Conservation (phyloP, 2,329 filamentous ascomycete species). For the Ceratocystiopsis sp. region DNA sequence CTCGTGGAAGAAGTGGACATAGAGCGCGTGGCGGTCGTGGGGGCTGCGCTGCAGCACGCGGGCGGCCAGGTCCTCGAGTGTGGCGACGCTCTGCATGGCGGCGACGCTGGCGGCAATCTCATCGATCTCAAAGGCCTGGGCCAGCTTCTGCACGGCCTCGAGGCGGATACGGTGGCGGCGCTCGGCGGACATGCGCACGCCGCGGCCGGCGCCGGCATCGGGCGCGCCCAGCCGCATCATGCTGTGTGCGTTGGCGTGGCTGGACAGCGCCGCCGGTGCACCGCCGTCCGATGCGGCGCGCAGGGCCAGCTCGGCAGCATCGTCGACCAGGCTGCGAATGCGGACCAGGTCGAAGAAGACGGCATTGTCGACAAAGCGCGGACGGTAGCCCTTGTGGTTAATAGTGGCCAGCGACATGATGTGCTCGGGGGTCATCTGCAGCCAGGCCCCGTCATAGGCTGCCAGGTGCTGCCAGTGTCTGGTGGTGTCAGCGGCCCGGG, state of each 20-base stretch:
- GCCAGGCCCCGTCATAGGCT: conserved; percentile 69
- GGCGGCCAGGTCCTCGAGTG: conserved; percentile 58
- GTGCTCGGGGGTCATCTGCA: conserved; percentile 61
- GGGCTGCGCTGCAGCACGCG: conserved; percentile 54
- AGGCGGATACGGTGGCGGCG: conserved; percentile 65
- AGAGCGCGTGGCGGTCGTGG: conserved; percentile 55
- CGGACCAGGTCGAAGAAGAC: conserved; percentile 75
- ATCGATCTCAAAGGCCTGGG: conserved; percentile 61
- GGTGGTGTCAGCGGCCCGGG: not conserved
- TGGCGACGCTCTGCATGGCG: conserved; percentile 65
- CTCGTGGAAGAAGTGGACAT: conserved; percentile 87
- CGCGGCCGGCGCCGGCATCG: not conserved
- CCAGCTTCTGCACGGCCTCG: conserved; percentile 61
- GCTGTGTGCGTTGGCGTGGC: conserved; percentile 12
- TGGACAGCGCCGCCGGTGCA: conserved; percentile 30
- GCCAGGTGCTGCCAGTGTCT: conserved; percentile 80
- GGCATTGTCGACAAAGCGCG: conserved; percentile 60
- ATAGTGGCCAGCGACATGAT: conserved; percentile 63
- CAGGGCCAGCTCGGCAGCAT: conserved; percentile 61
- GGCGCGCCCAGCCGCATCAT: not conserved
- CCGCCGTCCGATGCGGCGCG: conserved; percentile 59
- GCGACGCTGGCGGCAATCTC: conserved; percentile 72
- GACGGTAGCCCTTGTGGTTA: conserved; percentile 62
- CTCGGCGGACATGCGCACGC: conserved; percentile 52
- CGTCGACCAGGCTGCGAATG: conserved; percentile 63